These are phyloP conservation scores for Eucalyptus paniculata DNA, from an alignment of 345 rosid genomes.

Conservation along the genomic window DNA sequence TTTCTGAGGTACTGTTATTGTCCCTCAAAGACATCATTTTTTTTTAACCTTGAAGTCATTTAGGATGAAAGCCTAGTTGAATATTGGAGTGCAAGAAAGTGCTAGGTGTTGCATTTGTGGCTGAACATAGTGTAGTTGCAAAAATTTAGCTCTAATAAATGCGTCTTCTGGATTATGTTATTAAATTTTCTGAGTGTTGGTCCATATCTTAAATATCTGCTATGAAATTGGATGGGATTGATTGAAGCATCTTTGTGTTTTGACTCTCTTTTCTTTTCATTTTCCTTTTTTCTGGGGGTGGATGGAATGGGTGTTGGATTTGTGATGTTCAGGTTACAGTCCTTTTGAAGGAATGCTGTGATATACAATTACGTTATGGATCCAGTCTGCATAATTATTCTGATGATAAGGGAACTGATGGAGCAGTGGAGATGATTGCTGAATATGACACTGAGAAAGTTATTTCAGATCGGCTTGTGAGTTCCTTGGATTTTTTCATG, in stretches of 20 bases:
- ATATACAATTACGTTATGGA: conserved; percentile 86
- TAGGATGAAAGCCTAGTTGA: background rate
- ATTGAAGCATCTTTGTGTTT: background rate
- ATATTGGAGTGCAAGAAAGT: background rate
- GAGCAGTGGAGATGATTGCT: conserved; percentile 28
- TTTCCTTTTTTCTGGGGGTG: background rate
- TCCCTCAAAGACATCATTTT: background rate
- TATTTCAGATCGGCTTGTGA: conserved; percentile 68
- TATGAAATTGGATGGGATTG: background rate
- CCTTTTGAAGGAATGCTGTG: conserved; percentile 93
- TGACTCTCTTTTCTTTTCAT: background rate
- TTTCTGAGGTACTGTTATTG: background rate
- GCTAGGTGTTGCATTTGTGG: background rate
- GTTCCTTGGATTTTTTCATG: conserved; percentile 1
- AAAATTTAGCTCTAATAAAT: background rate
- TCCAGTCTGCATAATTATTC: conserved; percentile 24
- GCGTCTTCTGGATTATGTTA: background rate
- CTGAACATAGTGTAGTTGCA: background rate
- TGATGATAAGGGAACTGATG: conserved; percentile 18
- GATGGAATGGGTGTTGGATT: background rate
- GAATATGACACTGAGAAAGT: conserved; percentile 60
- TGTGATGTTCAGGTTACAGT: conserved; percentile 56
- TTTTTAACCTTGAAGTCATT: background rate
- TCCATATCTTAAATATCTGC: background rate
- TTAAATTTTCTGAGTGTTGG: background rate